Conservation (phyloP, 2,329 filamentous ascomycete genomes). For the Nemania abortiva region DNA sequence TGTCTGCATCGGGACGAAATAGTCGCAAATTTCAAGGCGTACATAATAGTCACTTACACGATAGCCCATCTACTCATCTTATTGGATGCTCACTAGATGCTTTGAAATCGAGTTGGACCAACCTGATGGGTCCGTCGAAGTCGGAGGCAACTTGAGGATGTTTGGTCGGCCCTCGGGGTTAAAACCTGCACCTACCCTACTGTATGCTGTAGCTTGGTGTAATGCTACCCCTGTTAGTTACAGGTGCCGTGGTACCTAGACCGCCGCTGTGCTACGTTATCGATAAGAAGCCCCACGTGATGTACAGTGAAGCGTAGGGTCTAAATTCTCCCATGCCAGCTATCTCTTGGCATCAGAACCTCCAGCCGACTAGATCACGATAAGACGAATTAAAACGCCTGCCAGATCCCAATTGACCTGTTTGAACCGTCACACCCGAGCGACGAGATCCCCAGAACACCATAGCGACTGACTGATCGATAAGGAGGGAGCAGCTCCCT, state of each 20-base stretch:
- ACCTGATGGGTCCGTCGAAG: slow-evolving; percentile 33
- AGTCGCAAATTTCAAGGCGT: slow-evolving; percentile 33
- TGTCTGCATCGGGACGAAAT: slow-evolving; percentile 15
- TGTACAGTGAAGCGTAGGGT: background rate
- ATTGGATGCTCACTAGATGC: slow-evolving; percentile 47
- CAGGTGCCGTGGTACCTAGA: background rate
- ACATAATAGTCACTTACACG: slow-evolving; percentile 47
- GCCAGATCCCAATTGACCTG: slow-evolving; percentile 11
- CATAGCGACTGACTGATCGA: slow-evolving; percentile 14
- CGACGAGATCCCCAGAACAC: background rate
- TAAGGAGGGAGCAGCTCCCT: slow-evolving; percentile 52
- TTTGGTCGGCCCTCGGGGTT: slow-evolving; percentile 38
- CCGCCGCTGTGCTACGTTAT: slow-evolving; percentile 21
- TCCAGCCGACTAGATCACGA: slow-evolving; percentile 21
- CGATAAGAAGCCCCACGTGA: slow-evolving; percentile 40
- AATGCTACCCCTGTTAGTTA: background rate
- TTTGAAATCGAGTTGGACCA: slow-evolving; percentile 53
- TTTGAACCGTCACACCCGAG: background rate
- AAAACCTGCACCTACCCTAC: background rate
- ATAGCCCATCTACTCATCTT: slow-evolving; percentile 41
- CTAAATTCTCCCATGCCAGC: slow-evolving; percentile 23
- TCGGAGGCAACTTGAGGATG: slow-evolving; percentile 19
- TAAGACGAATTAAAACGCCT: slow-evolving; percentile 7
- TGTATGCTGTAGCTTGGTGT: background rate
- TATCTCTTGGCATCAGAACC: slow-evolving; percentile 33